phyloP scores from a whole-genome alignment of 192 early-diverging fungal genomes.

The Haplosporangium gracile region DNA sequence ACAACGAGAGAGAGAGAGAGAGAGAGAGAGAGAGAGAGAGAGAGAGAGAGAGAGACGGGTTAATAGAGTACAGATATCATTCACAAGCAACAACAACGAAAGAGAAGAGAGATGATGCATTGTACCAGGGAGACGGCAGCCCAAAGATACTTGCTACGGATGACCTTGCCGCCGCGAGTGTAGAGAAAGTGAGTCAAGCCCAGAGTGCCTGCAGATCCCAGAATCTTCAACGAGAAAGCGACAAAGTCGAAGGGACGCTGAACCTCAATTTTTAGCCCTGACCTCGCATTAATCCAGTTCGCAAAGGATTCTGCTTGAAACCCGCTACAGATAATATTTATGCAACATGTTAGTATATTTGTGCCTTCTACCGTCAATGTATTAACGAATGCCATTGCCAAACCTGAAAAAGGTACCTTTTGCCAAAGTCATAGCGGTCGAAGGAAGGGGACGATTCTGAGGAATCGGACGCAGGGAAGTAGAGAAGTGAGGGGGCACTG shows the following conservation, averaged over 20 bases:
- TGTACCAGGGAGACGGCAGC: constrained; percentile 63
- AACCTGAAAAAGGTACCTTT: constrained; percentile 46
- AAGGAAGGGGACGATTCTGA: constrained; percentile 15
- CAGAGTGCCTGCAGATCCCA: constrained; percentile 45
- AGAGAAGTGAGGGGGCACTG: constrained; percentile 74
- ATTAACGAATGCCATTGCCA: neutral
- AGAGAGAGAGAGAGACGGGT: neutral
- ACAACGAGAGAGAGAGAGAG: too few species aligned
- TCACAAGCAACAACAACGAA: neutral
- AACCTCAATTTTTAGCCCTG: constrained; percentile 53
- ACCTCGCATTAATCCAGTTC: constrained; percentile 60
- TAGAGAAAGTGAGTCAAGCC: constrained; percentile 59
- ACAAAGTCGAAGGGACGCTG: constrained; percentile 72
- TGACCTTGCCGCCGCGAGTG: constrained; percentile 56
- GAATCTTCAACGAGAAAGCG: constrained; percentile 50
- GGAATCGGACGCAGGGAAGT: constrained; percentile 68
- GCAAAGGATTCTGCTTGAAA: constrained; percentile 76
- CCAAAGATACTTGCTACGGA: constrained; percentile 72
- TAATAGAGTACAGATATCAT: neutral
- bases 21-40: too few species aligned
- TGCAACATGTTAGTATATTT: neutral
- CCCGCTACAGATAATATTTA: constrained; percentile 57
- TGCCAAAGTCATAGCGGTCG: constrained; percentile 72
- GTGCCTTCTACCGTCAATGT: too few species aligned
- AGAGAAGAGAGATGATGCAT: neutral